Evolutionary conservation across 257 asterid species (phyloP).

Genomic region (Solanum tarapatanum): DNA sequence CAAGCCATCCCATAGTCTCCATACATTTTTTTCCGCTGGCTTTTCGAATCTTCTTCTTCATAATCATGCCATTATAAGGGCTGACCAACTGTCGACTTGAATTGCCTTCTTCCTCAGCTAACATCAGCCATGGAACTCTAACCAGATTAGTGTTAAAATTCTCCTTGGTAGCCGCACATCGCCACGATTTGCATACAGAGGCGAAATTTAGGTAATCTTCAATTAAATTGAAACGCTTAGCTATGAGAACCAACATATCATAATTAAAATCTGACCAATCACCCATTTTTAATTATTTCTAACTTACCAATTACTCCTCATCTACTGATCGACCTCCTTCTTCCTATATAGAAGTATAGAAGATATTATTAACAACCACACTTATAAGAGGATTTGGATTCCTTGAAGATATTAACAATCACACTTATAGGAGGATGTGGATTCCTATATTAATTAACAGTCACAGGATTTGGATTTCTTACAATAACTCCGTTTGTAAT

Average conservation of each 20-base stretch:
- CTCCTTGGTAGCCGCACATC: neutral
- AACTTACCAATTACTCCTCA: no score
- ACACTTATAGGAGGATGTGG: no score
- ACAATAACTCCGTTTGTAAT: no score
- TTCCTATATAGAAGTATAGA: no score
- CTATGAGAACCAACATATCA: neutral
- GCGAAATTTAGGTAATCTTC: neutral
- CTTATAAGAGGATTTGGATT: neutral
- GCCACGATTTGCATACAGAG: neutral
- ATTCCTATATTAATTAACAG: no score
- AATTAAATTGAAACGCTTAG: neutral
- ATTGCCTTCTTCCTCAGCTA: neutral
- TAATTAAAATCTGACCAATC: neutral
- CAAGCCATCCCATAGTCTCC: neutral
- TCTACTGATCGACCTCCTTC: no score
- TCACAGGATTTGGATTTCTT: no score
- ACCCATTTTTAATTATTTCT: neutral
- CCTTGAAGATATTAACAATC: no score
- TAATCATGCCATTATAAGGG: neutral
- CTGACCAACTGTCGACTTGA: neutral
- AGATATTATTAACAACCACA: neutral
- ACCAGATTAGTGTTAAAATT: neutral
- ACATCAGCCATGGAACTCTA: neutral
- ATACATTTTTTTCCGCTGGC: neutral
- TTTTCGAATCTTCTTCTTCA: neutral